Conservation (phyloP, 176 grass and related monocot genomes). For the Tillandsia leiboldiana region DNA sequence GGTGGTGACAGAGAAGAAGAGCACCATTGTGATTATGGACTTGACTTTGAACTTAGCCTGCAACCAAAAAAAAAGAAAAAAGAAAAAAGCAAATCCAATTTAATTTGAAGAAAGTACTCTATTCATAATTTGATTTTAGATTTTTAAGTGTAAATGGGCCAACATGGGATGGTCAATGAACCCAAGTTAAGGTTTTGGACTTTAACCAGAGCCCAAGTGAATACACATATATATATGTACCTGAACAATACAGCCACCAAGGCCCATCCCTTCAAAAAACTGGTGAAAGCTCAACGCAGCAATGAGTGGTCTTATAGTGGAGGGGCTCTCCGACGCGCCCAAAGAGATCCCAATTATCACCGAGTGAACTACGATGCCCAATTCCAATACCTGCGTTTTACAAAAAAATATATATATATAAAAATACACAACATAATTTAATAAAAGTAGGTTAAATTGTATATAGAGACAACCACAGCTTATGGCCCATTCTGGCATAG, state of each 20-base stretch:
- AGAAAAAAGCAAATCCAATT: not conserved
- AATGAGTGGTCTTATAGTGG: slow-evolving; percentile 48
- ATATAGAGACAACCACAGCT: too few relatives aligned
- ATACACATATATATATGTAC: not conserved
- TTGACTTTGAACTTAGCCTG: slow-evolving; percentile 45
- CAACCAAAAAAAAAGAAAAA: too few relatives aligned
- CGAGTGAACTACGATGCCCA: slow-evolving; percentile 74
- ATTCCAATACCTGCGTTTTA: slow-evolving; percentile 37
- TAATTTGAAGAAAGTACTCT: not conserved
- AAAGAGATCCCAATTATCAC: slow-evolving; percentile 80
- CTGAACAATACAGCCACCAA: slow-evolving; percentile 70
- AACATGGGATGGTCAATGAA: too few relatives aligned
- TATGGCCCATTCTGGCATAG: too few relatives aligned
- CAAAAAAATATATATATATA: too few relatives aligned
- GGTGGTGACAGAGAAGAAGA: slow-evolving; percentile 66
- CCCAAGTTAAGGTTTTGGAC: too few relatives aligned
- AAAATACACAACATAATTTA: too few relatives aligned
- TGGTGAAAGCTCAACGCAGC: slow-evolving; percentile 66
- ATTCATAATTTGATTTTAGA: not conserved
- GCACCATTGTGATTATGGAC: slow-evolving; percentile 33
- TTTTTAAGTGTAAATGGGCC: too few relatives aligned
- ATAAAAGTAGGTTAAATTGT: too few relatives aligned
- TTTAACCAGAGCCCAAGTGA: too few relatives aligned
- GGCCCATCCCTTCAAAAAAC: slow-evolving; percentile 76
- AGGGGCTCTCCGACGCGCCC: slow-evolving; percentile 28